Conservation (phyloP, 768 basidiomycete species). For the Tulasnella sp. region DNA sequence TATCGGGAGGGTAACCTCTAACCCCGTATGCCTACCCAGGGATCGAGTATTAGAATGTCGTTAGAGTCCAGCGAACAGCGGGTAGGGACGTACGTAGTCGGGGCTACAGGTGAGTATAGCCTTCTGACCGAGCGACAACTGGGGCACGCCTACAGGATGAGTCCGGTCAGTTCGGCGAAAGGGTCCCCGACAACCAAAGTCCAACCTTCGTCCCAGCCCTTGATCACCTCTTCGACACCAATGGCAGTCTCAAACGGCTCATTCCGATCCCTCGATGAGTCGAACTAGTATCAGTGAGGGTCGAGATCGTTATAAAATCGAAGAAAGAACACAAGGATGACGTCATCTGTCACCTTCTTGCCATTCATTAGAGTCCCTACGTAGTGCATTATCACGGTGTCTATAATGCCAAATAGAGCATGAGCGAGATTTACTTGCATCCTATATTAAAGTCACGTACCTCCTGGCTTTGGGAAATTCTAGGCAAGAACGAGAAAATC, state of each 20-base stretch:
- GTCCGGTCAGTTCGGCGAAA: slow-evolving; percentile 33
- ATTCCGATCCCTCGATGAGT: slow-evolving; percentile 49
- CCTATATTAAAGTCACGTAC: slow-evolving; percentile 49
- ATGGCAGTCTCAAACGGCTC: slow-evolving; percentile 69
- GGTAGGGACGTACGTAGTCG: too few relatives aligned
- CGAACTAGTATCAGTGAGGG: slow-evolving; percentile 27
- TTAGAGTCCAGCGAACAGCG: too few relatives aligned
- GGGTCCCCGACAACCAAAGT: slow-evolving; percentile 37
- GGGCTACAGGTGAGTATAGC: slow-evolving; percentile 68
- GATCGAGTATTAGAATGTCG: not conserved
- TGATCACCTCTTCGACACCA: slow-evolving; percentile 84
- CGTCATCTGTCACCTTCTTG: slow-evolving; percentile 49
- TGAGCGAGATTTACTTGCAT: slow-evolving; percentile 33
- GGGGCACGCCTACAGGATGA: slow-evolving; percentile 61
- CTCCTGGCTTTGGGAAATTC: slow-evolving; percentile 69
- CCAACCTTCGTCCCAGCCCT: slow-evolving; percentile 88
- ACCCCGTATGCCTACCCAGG: slow-evolving; percentile 64
- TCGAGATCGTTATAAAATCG: not conserved
- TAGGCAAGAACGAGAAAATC: slow-evolving; percentile 1
- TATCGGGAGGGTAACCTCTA: slow-evolving; percentile 76
- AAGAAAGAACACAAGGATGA: not conserved
- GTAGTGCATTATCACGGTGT: slow-evolving; percentile 83
- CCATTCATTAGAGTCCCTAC: slow-evolving; percentile 71
- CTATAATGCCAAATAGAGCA: slow-evolving; percentile 45
- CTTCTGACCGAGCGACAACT: slow-evolving; percentile 77